These are phyloP conservation scores for Chrysoporthe cubensis DNA, from an alignment of 2,329 filamentous ascomycete species.

Conservation along the genomic window DNA sequence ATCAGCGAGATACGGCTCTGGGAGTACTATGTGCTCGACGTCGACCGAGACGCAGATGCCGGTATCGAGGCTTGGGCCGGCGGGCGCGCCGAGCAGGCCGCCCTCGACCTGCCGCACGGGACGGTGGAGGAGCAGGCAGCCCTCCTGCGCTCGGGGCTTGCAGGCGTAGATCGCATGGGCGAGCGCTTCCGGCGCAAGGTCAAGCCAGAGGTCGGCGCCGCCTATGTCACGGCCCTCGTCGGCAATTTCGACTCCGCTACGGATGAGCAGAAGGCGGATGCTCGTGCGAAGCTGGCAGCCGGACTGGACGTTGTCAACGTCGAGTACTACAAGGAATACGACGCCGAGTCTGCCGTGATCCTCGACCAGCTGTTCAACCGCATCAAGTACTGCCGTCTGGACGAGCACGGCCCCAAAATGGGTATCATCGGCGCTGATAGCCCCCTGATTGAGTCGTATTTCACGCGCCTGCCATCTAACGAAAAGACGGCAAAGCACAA, in stretches of 20 bases:
- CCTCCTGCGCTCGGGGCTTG: constrained; percentile 70
- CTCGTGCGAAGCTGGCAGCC: constrained; percentile 59
- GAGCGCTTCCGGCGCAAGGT: constrained; percentile 76
- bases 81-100: constrained; percentile 47
- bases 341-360: constrained; percentile 79
- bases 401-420: constrained; percentile 85
- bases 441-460: constrained; percentile 91
- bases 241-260: constrained; percentile 66
- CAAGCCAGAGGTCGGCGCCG: constrained; percentile 71
- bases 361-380: constrained; percentile 92
- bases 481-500: constrained; percentile 77
- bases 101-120: constrained; percentile 55
- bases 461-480: constrained; percentile 84
- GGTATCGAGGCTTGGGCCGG: constrained; percentile 73
- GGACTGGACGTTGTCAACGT: constrained; percentile 86
- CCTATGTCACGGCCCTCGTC: constrained; percentile 67
- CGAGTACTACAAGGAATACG: constrained; percentile 89
- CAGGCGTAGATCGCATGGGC: constrained; percentile 74
- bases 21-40: constrained; percentile 90
- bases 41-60: constrained; percentile 71
- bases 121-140: constrained; percentile 54
- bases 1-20: constrained; percentile 80
- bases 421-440: constrained; percentile 77
- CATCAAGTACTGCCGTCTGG: constrained; percentile 92
- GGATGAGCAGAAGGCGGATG: constrained; percentile 45